These are phyloP conservation scores for Pogostemon cablin DNA, from an alignment of 257 asterid genomes.

Conservation along the genomic window DNA sequence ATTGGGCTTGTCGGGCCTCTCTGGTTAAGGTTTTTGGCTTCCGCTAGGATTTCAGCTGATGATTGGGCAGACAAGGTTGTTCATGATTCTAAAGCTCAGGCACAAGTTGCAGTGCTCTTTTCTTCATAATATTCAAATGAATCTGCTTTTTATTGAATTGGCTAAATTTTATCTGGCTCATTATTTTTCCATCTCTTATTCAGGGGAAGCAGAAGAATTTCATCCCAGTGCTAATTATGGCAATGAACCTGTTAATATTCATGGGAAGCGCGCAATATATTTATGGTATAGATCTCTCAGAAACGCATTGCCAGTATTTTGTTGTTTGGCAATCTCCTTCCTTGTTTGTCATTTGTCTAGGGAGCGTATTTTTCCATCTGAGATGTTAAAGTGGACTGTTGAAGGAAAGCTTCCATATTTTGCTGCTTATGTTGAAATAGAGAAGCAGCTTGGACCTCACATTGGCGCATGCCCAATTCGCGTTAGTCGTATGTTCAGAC, in stretches of 20 bases:
- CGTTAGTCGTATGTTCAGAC: constrained; percentile 69
- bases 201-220: constrained; percentile 54
- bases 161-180: constrained; percentile 4
- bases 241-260: constrained; percentile 61
- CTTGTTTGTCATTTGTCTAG: constrained; percentile 77
- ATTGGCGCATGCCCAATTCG: constrained; percentile 62
- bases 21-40: constrained; percentile 70
- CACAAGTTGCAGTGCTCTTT: constrained; percentile 47
- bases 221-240: constrained; percentile 34
- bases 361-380: constrained; percentile 72
- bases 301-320: constrained; percentile 53
- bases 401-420: constrained; percentile 90
- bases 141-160: constrained; percentile 11
- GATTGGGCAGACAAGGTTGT: constrained; percentile 72
- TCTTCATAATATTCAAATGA: constrained; percentile 7
- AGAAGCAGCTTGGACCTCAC: constrained; percentile 59
- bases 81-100: constrained; percentile 63
- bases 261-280: constrained; percentile 59
- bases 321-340: constrained; percentile 66
- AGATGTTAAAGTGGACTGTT: constrained; percentile 67
- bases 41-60: constrained; percentile 56
- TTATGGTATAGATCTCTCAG: constrained; percentile 65
- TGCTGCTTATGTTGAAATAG: constrained; percentile 61
- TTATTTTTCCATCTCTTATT: constrained; percentile 22
- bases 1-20: constrained; percentile 64